phyloP scores from a whole-genome alignment of 2,329 filamentous ascomycete genomes.

The Diaporthe batatas region DNA sequence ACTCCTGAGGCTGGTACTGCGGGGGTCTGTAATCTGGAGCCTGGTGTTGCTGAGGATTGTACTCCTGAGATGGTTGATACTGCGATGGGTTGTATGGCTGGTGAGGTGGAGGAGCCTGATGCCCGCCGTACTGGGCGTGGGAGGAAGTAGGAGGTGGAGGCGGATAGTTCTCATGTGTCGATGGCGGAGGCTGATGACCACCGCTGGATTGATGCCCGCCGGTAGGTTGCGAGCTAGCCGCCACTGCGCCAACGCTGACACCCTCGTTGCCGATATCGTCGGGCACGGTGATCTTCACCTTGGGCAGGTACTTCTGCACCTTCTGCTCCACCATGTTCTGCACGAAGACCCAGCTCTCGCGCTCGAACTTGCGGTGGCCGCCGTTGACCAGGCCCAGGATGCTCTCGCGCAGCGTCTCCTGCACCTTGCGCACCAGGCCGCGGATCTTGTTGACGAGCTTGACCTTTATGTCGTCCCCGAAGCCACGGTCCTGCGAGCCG shows the following conservation, averaged over 20 bases:
- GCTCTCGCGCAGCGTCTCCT: constrained; percentile 59
- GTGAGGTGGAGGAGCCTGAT: constrained; percentile 46
- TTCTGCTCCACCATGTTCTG: constrained; percentile 60
- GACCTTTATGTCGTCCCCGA: constrained; percentile 58
- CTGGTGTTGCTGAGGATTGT: constrained; percentile 39
- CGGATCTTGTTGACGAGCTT: constrained; percentile 61
- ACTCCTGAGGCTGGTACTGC: constrained; percentile 41
- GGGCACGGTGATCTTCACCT: constrained; percentile 59
- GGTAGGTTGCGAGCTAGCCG: constrained; percentile 49
- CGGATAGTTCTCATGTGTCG: background rate
- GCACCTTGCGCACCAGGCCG: constrained; percentile 58
- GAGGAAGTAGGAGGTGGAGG: background rate
- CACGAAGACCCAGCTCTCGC: constrained; percentile 60
- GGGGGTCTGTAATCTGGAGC: constrained; percentile 39
- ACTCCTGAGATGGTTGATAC: constrained; percentile 44
- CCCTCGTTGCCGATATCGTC: constrained; percentile 63
- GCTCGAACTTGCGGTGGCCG: constrained; percentile 62
- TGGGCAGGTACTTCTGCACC: constrained; percentile 60
- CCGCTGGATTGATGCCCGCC: constrained; percentile 48
- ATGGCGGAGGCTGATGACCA: constrained; percentile 39
- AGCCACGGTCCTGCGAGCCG: constrained; percentile 52
- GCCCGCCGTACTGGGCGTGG: constrained; percentile 43
- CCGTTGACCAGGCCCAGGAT: constrained; percentile 60
- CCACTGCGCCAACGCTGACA: constrained; percentile 58
- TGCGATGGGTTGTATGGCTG: constrained; percentile 48